These are phyloP conservation scores for Paraphaeosphaeria sporulosa DNA, from an alignment of 2,329 filamentous ascomycete species.

Conservation along the genomic window DNA sequence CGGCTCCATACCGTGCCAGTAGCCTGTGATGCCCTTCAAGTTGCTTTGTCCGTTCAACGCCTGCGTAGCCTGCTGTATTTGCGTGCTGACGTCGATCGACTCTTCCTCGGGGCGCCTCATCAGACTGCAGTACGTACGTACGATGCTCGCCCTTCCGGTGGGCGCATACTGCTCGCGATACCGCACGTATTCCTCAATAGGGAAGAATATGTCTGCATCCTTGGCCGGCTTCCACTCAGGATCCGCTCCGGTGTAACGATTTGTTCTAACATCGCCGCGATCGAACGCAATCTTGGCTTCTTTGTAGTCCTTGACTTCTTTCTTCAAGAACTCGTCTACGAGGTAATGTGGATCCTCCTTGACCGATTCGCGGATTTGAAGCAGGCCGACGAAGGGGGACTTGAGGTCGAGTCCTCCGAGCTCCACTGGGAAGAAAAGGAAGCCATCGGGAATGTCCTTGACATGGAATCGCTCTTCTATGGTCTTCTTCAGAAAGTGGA, in stretches of 20 bases:
- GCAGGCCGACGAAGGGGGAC: slow-evolving; percentile 59
- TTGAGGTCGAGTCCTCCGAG: slow-evolving; percentile 60
- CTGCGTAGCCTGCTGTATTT: slow-evolving; percentile 31
- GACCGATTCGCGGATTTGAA: slow-evolving; percentile 52
- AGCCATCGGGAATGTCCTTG: slow-evolving; percentile 57
- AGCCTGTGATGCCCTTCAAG: slow-evolving; percentile 30
- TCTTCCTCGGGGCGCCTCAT: slow-evolving; percentile 31
- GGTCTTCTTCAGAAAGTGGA: slow-evolving; percentile 52
- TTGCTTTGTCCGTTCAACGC: slow-evolving; percentile 31
- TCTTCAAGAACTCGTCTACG: slow-evolving; percentile 52
- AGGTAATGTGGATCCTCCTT: slow-evolving; percentile 48
- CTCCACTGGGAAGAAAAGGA: slow-evolving; percentile 62
- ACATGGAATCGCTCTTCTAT: slow-evolving; percentile 63
- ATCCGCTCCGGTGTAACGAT: slow-evolving; percentile 15
- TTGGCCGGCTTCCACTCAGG: slow-evolving; percentile 20
- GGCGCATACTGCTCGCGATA: slow-evolving; percentile 29
- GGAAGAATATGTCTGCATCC: slow-evolving; percentile 33
- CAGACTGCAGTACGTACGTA: slow-evolving; percentile 25
- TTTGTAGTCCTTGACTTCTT: slow-evolving; percentile 46
- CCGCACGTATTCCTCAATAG: slow-evolving; percentile 34
- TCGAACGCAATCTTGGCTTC: slow-evolving; percentile 39
- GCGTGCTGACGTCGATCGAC: slow-evolving; percentile 27
- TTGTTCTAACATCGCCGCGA: slow-evolving; percentile 21
- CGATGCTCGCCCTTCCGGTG: slow-evolving; percentile 22
- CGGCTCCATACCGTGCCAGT: slow-evolving; percentile 39